These are phyloP conservation scores for Alternaria ventricosa DNA, from an alignment of 2,329 filamentous ascomycete species.

Conservation along the genomic window DNA sequence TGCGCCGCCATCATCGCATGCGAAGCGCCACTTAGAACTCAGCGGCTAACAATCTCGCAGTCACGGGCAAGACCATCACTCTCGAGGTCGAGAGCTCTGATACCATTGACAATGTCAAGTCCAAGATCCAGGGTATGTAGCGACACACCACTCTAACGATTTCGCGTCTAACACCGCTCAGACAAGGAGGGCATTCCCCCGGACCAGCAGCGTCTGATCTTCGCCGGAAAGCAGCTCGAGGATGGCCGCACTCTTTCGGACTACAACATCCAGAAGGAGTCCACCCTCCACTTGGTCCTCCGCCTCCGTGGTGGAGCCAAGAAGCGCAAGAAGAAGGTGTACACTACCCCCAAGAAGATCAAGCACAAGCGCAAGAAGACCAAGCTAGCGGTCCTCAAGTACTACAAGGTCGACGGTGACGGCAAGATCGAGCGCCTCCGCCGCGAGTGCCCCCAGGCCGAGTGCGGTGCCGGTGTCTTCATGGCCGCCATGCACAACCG, in stretches of 20 bases:
- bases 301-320: slow-evolving; percentile 93
- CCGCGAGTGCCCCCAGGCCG: slow-evolving; percentile 85
- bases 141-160: not conserved
- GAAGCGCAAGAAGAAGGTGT: slow-evolving; percentile 99
- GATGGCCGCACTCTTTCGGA: slow-evolving; percentile 98
- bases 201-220: slow-evolving; percentile 99
- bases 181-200: slow-evolving; percentile 99
- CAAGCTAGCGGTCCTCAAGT: slow-evolving; percentile 99
- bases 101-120: slow-evolving; percentile 99
- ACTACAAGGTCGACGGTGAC: slow-evolving; percentile 99
- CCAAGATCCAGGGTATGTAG: slow-evolving; percentile 77
- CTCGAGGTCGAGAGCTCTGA: slow-evolving; percentile 99
- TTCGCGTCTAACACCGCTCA: slow-evolving; percentile 57
- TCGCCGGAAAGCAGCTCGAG: slow-evolving; percentile 99
- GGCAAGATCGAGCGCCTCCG: slow-evolving; percentile 99
- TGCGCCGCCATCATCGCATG: not conserved
- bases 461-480: slow-evolving; percentile 99
- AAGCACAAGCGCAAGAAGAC: slow-evolving; percentile 99
- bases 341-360: slow-evolving; percentile 99
- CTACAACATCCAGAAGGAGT: slow-evolving; percentile 99
- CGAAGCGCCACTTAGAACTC: not conserved
- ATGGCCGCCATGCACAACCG: slow-evolving; percentile 99
- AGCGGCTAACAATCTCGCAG: slow-evolving; percentile 48
- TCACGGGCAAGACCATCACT: slow-evolving; percentile 99
- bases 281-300: slow-evolving; percentile 95